Conservation (phyloP, 2,329 filamentous ascomycete genomes). For the Colletotrichum lupini region DNA sequence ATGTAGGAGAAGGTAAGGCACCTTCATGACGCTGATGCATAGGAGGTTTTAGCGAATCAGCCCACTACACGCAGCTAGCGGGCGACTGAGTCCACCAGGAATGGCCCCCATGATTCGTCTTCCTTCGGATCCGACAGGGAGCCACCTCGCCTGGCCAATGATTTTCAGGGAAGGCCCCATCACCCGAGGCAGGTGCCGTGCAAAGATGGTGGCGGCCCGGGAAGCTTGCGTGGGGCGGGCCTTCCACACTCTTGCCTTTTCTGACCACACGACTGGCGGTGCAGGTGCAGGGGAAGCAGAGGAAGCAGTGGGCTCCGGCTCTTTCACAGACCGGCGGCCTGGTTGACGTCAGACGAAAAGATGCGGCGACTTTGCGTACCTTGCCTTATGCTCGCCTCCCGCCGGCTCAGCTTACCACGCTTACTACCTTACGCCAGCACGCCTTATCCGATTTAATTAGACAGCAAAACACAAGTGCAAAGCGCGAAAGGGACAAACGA, state of each 20-base stretch:
- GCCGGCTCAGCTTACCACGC: too few species aligned
- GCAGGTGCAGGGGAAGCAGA: not conserved
- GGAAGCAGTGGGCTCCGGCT: conserved; percentile 8
- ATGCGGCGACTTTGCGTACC: conserved; percentile 22
- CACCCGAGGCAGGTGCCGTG: conserved; percentile 14
- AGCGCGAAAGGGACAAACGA: not conserved
- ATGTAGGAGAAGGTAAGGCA: not conserved
- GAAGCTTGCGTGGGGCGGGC: conserved; percentile 1
- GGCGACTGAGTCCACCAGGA: not conserved
- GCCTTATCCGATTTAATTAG: not conserved
- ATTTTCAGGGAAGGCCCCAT: conserved; percentile 17
- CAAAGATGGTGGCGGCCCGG: conserved; percentile 18
- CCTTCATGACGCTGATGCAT: not conserved
- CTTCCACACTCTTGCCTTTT: not conserved
- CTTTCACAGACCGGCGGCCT: conserved; percentile 11
- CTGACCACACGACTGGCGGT: not conserved
- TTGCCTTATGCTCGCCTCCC: not conserved
- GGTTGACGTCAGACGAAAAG: conserved; percentile 32
- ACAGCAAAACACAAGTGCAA: conserved; percentile 7
- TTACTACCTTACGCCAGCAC: too few species aligned
- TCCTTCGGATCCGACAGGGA: conserved; percentile 21
- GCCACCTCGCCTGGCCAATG: conserved; percentile 11
- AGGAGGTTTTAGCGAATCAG: conserved; percentile 5
- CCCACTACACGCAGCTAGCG: not conserved
- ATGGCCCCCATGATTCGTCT: conserved; percentile 21